phyloP scores from a whole-genome alignment of 1,284 basidiomycete genomes.

The Moniliophthora roreri region DNA sequence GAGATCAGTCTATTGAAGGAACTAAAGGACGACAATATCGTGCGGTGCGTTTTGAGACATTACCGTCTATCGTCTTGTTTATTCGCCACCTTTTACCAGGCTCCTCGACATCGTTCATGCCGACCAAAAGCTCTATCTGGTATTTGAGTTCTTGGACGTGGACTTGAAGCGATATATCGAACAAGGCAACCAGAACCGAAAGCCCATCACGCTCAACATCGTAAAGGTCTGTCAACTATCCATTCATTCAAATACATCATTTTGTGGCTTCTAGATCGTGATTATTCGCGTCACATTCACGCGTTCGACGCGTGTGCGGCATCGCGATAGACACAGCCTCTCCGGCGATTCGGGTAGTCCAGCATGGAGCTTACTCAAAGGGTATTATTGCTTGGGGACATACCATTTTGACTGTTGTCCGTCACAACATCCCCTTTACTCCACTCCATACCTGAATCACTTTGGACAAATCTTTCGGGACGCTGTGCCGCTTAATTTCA shows the following conservation, averaged over 20 bases:
- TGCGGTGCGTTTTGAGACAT: conserved; percentile 55
- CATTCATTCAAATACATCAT: conserved; percentile 5
- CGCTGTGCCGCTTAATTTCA: background rate
- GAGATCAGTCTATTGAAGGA: conserved; percentile 98
- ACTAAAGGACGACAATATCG: conserved; percentile 94
- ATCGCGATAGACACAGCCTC: background rate
- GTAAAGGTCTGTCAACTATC: conserved; percentile 67
- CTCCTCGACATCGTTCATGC: conserved; percentile 96
- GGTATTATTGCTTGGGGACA: background rate
- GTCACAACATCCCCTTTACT: background rate
- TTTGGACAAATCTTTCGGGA: background rate
- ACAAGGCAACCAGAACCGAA: conserved; percentile 69
- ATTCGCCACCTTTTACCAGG: conserved; percentile 41
- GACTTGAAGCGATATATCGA: conserved; percentile 98
- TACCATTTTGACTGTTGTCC: background rate
- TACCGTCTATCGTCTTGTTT: conserved; percentile 5
- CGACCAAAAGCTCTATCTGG: conserved; percentile 95
- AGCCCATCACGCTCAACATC: conserved; percentile 75
- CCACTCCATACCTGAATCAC: background rate
- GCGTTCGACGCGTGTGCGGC: conserved; percentile 16
- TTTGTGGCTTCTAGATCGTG: background rate
- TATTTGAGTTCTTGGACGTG: conserved; percentile 94
- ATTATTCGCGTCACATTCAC: conserved; percentile 17
- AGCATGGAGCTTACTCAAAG: background rate
- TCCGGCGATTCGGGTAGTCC: too few species aligned